phyloP scores from a whole-genome alignment of 306 rosid genomes.

The Fragaria vesca region DNA sequence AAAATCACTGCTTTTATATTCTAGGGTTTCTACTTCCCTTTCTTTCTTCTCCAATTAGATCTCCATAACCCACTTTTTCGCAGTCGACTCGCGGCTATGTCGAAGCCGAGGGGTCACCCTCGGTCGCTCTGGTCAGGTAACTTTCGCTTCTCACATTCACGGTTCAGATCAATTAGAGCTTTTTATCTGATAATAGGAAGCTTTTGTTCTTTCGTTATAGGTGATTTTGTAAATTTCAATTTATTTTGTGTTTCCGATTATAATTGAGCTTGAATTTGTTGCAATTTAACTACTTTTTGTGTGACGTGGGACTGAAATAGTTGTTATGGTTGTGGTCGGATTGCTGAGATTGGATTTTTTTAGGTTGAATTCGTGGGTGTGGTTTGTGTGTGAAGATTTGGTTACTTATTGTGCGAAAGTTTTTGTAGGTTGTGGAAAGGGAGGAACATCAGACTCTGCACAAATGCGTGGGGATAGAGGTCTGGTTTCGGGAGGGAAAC shows the following conservation, averaged over 20 bases:
- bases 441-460: constrained; percentile 29
- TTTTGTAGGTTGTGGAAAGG: constrained; percentile 53
- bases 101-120: constrained; percentile 56
- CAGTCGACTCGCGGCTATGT: constrained; percentile 26
- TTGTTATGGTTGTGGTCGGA: not conserved
- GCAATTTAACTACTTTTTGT: not conserved
- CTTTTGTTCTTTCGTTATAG: not conserved
- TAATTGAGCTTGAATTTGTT: not conserved
- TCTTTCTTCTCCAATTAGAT: not conserved
- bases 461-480: constrained; percentile 18
- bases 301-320: not conserved
- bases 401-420: constrained; percentile 1
- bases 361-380: constrained; percentile 20
- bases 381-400: not conserved
- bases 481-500: constrained; percentile 35
- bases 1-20: not conserved
- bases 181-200: not conserved
- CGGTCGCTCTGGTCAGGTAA: constrained; percentile 64
- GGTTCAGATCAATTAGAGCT: not conserved
- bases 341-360: not conserved
- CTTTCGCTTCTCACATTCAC: not conserved
- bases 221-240: not conserved
- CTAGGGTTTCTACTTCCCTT: constrained; percentile 5
- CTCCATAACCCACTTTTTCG: not conserved
- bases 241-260: not conserved